phyloP scores from a whole-genome alignment of 129 eudicot species.

The Solidago caesia region DNA sequence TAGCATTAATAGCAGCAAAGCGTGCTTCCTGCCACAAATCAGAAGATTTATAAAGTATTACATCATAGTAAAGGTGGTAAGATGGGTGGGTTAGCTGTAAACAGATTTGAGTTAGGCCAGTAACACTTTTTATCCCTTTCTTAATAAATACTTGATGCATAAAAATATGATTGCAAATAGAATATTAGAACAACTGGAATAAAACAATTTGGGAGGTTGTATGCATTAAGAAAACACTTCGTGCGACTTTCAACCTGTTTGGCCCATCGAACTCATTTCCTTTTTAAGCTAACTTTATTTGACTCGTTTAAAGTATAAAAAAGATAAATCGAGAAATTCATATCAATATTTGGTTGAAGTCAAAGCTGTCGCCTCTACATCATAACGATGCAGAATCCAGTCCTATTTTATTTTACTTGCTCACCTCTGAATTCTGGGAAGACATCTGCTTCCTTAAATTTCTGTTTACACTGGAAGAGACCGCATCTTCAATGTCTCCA shows the following conservation, averaged over 20 bases:
- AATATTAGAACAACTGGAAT: not conserved
- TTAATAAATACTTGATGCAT: not conserved
- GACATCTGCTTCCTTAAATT: conserved; percentile 55
- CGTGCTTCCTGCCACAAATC: conserved; percentile 48
- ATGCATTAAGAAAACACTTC: not conserved
- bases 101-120: not conserved
- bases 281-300: not conserved
- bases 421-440: conserved; percentile 56
- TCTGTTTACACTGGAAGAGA: conserved; percentile 60
- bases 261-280: not conserved
- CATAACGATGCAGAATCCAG: not conserved
- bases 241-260: not conserved
- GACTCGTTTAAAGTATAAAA: not conserved
- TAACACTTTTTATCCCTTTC: not conserved
- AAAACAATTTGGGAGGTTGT: not conserved
- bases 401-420: conserved; percentile 6
- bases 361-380: not conserved
- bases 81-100: not conserved
- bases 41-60: conserved; percentile 2
- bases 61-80: not conserved
- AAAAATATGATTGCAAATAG: not conserved
- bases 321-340: not conserved
- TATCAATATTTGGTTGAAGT: not conserved
- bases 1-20: conserved; percentile 57
- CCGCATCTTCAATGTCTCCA: conserved; percentile 95